These are phyloP conservation scores for Brettanomyces naardenensis DNA, from an alignment of 805 yeast species.

Conservation along the genomic window DNA sequence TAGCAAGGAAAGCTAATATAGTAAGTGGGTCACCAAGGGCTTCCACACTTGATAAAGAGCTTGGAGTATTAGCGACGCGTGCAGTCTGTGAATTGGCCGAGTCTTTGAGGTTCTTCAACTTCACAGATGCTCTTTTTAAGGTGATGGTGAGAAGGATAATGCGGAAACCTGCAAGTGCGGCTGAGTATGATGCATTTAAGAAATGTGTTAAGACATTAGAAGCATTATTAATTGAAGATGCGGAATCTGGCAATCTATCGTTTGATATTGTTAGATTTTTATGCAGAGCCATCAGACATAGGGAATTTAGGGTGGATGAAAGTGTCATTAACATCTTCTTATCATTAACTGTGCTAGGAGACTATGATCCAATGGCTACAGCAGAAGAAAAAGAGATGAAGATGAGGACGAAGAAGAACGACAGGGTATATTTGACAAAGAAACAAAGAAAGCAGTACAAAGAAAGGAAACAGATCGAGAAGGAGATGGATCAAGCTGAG, in stretches of 20 bases:
- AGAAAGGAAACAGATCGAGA: constrained; percentile 80
- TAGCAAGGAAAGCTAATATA: constrained; percentile 32
- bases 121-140: constrained; percentile 63
- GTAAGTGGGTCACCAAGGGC: constrained; percentile 24
- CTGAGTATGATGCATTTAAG: constrained; percentile 42
- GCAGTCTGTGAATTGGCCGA: constrained; percentile 75
- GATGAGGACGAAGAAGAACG: constrained; percentile 67
- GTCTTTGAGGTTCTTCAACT: constrained; percentile 72
- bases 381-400: constrained; percentile 36
- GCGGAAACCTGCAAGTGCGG: constrained; percentile 44
- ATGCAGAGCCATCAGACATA: constrained; percentile 60
- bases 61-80: constrained; percentile 55
- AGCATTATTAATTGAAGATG: constrained; percentile 66
- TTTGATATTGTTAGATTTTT: constrained; percentile 63
- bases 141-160: constrained; percentile 61
- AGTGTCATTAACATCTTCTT: constrained; percentile 67
- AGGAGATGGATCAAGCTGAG: constrained; percentile 83
- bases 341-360: constrained; percentile 56
- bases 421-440: constrained; percentile 85
- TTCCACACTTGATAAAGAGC: constrained; percentile 28
- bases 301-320: constrained; percentile 78
- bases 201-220: constrained; percentile 61
- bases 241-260: constrained; percentile 71
- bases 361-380: constrained; percentile 55
- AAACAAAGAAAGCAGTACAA: constrained; percentile 82